These are phyloP conservation scores for Zygosaccharomyces sapae DNA, from an alignment of 1,139 yeast species.

Conservation along the genomic window DNA sequence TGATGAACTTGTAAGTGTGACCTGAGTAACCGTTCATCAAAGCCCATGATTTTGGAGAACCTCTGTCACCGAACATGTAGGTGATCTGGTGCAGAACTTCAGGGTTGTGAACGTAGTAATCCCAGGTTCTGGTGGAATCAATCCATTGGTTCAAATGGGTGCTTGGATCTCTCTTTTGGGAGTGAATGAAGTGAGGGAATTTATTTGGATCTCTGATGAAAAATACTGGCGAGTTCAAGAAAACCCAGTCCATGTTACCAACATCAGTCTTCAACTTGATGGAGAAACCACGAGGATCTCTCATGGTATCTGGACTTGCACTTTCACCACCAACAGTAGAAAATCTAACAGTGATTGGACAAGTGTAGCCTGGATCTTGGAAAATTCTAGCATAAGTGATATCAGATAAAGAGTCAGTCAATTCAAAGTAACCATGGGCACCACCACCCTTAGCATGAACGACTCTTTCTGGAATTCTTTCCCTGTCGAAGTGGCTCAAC, in stretches of 20 bases:
- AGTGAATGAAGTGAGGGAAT: conserved; percentile 86
- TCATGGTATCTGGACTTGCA: conserved; percentile 80
- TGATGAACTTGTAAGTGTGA: conserved; percentile 68
- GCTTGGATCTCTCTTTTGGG: conserved; percentile 69
- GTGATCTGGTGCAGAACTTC: conserved; percentile 62
- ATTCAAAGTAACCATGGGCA: conserved; percentile 75
- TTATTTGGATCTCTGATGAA: conserved; percentile 83
- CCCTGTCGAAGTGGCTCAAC: conserved; percentile 79
- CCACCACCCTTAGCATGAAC: conserved; percentile 92
- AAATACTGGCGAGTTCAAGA: conserved; percentile 85
- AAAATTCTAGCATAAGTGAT: conserved; percentile 66
- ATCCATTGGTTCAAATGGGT: conserved; percentile 43
- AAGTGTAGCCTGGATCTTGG: conserved; percentile 70
- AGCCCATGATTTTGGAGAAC: conserved; percentile 63
- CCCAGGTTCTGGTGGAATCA: conserved; percentile 63
- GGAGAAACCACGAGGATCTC: conserved; percentile 89
- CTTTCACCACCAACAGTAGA: conserved; percentile 87
- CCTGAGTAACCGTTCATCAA: conserved; percentile 75
- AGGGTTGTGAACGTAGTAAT: conserved; percentile 58
- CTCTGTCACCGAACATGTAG: conserved; percentile 65
- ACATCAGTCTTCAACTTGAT: conserved; percentile 82
- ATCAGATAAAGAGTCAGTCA: conserved; percentile 78
- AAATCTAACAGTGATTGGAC: conserved; percentile 69
- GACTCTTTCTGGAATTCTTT: conserved; percentile 84
- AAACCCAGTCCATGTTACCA: conserved; percentile 84